phyloP scores from a whole-genome alignment of 352 stramenopile genomes.

The Pythium aphanidermatum region DNA sequence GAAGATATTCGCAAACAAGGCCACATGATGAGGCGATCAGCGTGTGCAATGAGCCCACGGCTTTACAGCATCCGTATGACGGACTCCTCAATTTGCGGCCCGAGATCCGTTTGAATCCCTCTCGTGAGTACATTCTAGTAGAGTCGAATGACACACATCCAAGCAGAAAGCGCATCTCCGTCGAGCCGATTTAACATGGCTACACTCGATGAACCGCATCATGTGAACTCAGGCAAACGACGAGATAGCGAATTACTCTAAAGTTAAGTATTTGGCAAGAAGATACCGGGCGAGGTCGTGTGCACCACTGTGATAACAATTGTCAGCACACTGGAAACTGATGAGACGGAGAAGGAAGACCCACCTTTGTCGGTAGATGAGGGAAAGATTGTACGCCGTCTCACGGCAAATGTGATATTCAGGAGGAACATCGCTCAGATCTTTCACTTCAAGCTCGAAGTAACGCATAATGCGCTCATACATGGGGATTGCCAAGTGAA shows the following conservation, averaged over 20 bases:
- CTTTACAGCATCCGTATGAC: too few relatives aligned
- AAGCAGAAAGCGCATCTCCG: not conserved
- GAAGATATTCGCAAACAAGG: too few relatives aligned
- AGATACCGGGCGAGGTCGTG: conserved; percentile 72
- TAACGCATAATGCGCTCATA: conserved; percentile 83
- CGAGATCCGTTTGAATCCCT: too few relatives aligned
- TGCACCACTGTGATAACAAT: conserved; percentile 38
- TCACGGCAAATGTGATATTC: conserved; percentile 77
- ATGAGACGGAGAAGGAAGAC: not conserved
- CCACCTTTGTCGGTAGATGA: conserved; percentile 87
- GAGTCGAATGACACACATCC: too few relatives aligned
- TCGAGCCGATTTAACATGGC: conserved; percentile 12
- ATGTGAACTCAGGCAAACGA: not conserved
- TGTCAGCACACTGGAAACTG: not conserved
- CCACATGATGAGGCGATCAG: too few relatives aligned
- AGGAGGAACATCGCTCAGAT: conserved; percentile 35
- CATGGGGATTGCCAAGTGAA: conserved; percentile 83
- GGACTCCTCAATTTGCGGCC: too few relatives aligned
- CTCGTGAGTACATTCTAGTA: too few relatives aligned
- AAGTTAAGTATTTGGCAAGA: conserved; percentile 75
- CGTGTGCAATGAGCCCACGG: too few relatives aligned
- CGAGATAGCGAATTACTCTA: conserved; percentile 28
- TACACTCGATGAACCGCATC: conserved; percentile 4
- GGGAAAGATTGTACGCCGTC: conserved; percentile 83
- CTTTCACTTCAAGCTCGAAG: conserved; percentile 52